Evolutionary conservation across 2,329 filamentous ascomycete genomes (phyloP), one percentile per base, ranked within the genome.

Genomic region (Mycocentrospora acerina): DNA sequence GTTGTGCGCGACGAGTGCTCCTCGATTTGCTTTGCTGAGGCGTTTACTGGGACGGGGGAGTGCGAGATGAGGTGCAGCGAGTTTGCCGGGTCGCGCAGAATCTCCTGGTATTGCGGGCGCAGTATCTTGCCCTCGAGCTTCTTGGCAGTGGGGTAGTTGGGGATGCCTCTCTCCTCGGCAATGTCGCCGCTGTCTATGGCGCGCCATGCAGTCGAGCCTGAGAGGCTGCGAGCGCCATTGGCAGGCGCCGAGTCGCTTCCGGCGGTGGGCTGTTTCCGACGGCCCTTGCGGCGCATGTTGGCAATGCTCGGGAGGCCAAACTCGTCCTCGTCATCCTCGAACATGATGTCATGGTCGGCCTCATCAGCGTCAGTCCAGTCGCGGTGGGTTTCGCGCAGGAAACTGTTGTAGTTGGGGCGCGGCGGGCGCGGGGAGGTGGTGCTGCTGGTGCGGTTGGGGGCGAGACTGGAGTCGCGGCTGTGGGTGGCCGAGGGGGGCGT

Each of bases 31-130:
- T 94, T 97, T 1, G 84, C 78, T 1, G 83, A 80, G 2, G 90
- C 88, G 60, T 86, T 85, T 17, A 78, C 71, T 9, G 88, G 82
- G 30, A 87, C 75, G 1, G 87, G 73, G 5, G 90, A 83, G 68
- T 98, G 90, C 55, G 87, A 87, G 57, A 98, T 97, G 7, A 98
- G 80, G 64, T 98, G 91, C 29, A 98, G 73, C 7, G 90, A 90
- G 65, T 98, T 98, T 37, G 90, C 93, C 9, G 94, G 94, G 61
- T 85, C 81, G 68, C 69, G 64, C 9, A 98, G 71, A 30, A 98
- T 94, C 46, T 98, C 93, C 69, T 98, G 96, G 68, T 97, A 98
- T 67, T 98, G 93, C 35, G 93, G 93, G 48, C 93, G 82, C 15
- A 98, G 73, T 43, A 97, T 97, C 75, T 98, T 98, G 18, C 89